Evolutionary conservation across 1,139 yeast genomes (phyloP), one percentile per base, ranked within the genome.

Genomic region (Pneumocystis jirovecii): DNA sequence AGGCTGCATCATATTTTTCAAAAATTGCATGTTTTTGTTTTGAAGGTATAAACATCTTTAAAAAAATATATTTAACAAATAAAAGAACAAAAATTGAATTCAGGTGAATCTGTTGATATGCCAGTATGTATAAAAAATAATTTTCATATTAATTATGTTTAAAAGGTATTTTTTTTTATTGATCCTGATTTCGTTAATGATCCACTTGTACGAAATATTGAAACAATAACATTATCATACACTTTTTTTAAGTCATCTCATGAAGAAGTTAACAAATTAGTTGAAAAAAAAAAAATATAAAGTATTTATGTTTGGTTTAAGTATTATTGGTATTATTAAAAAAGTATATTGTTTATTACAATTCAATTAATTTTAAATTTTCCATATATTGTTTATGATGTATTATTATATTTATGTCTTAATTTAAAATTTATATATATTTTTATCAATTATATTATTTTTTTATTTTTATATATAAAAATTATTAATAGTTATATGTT

Each of bases 31-130:
- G 99, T 76, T 93, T 93, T 77, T 93, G 99, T 74, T 93, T 95
- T 74, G 99, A 93, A 6, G 57, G 57, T 50, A 50, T 50, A 21
- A 44, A 25, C 4, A 50, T 50, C 57, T 25, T 50, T 25, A 44
- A 15, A 25, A 25, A 50, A 8, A 3, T 12, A 3, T n/a, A 25
- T 50, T 31, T 50, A 50, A 50, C 17, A 50, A 25, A 50, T 21
- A 12, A 10, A 50, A 77, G 98, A 93, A 74, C 99, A 93, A 76
- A 82, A 89, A 74, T 79, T 93, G 70, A 82, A 86, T 66, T 96
- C 97, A 1, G 97, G 97, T 6, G 99, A 95, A 77, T 97, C 93
- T 74, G 96, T 95, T 19, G 99, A 95, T 73, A 93, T 95, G 98
- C 99, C 99, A 1, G 68, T 67, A 60, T 39, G 45, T 60, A 21